A percentile compares a stretch with the other conserved stretches of the same genome.
Conservation (phyloP, 192 early-diverging fungal species). For the Dissophora globulifera region DNA sequence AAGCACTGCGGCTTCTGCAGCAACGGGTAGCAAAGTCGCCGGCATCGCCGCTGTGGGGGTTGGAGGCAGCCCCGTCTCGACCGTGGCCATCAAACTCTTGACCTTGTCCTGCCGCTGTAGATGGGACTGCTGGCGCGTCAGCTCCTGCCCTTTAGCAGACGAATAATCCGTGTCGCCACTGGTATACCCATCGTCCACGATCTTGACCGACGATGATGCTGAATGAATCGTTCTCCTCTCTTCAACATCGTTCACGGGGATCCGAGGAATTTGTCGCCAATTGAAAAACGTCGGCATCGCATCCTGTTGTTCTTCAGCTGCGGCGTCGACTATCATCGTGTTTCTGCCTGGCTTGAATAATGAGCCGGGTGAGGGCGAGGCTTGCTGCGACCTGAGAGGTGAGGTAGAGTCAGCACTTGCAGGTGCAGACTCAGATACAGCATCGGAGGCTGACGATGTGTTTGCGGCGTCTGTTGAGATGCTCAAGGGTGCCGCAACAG, state of each 20-base stretch:
- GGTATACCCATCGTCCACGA: conserved; percentile 1
- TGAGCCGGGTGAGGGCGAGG: conserved; percentile 2
- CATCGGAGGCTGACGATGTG: not conserved
- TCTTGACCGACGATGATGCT: not conserved
- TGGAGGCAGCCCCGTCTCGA: conserved; percentile 8
- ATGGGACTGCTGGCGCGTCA: too few relatives aligned
- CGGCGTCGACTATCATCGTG: not conserved
- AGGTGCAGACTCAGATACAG: not conserved
- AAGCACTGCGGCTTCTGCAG: not conserved
- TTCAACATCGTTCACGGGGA: not conserved
- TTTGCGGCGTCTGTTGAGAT: not conserved
- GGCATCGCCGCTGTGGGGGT: not conserved
- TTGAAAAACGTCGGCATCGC: conserved; percentile 25
- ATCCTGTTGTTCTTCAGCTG: conserved; percentile 11
- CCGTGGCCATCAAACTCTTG: conserved; percentile 14
- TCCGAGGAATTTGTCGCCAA: conserved; percentile 1
- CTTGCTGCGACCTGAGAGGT: too few relatives aligned
- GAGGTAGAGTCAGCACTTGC: not conserved
- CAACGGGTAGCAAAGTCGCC: not conserved
- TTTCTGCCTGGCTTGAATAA: conserved; percentile 20
- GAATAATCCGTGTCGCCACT: not conserved
- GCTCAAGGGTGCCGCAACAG: not conserved
- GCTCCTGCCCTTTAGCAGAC: not conserved
- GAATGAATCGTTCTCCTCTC: not conserved
- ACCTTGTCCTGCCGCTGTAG: conserved; percentile 5